Conservation (phyloP, 768 basidiomycete species). For the Russula dissimulans region DNA sequence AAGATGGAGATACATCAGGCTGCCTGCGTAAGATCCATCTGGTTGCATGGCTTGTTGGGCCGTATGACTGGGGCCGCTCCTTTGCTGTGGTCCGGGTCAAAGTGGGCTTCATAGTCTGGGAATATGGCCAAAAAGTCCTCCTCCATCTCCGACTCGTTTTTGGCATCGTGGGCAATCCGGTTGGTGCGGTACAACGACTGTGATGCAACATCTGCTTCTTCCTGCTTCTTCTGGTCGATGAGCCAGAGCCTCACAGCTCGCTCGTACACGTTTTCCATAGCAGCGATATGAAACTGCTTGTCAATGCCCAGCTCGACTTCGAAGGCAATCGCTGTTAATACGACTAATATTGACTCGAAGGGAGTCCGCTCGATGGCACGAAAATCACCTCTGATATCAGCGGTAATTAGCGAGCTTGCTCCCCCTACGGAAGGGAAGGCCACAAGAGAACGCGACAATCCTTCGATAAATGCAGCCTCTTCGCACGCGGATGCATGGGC, state of each 20-base stretch:
- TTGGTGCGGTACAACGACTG: slow-evolving; percentile 70
- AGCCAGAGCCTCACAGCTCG: slow-evolving; percentile 76
- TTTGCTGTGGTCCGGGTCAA: slow-evolving; percentile 21
- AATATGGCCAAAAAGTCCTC: slow-evolving; percentile 81
- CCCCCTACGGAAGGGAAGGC: slow-evolving; percentile 48
- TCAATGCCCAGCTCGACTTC: slow-evolving; percentile 38
- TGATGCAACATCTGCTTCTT: slow-evolving; percentile 51
- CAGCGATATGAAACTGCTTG: slow-evolving; percentile 24
- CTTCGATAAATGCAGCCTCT: background rate
- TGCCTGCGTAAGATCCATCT: slow-evolving; percentile 28
- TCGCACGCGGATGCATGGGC: slow-evolving; percentile 20
- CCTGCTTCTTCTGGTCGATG: slow-evolving; percentile 63
- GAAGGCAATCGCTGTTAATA: slow-evolving; percentile 38
- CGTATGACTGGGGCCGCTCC: background rate
- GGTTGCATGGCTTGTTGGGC: slow-evolving; percentile 24
- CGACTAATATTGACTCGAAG: slow-evolving; percentile 39
- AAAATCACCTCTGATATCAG: slow-evolving; percentile 23
- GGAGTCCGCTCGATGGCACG: slow-evolving; percentile 24
- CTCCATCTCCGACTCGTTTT: slow-evolving; percentile 67
- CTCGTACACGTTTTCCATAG: slow-evolving; percentile 50
- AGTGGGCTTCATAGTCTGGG: slow-evolving; percentile 62
- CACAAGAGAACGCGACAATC: slow-evolving; percentile 31
- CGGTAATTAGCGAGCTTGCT: slow-evolving; percentile 29
- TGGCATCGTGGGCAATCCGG: slow-evolving; percentile 40
- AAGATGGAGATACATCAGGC: slow-evolving; percentile 42